phyloP scores from a whole-genome alignment of 2,329 filamentous ascomycete species.

The Scopulariopsis brevicaulis region DNA sequence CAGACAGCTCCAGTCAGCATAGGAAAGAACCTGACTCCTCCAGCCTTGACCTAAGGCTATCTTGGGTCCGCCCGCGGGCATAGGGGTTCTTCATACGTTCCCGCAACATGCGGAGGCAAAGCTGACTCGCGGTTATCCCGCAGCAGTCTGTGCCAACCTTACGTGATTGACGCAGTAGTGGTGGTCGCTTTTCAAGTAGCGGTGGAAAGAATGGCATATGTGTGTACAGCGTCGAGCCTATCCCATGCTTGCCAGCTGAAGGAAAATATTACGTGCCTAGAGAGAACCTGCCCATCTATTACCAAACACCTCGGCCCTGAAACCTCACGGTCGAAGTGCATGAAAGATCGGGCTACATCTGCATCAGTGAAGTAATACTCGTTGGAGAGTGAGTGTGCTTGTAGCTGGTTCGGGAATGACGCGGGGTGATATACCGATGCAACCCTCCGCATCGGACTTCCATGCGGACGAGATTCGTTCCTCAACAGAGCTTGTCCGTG shows the following conservation, averaged over 20 bases:
- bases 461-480: no score
- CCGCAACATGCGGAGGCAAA: no score
- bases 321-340: constrained; percentile 33
- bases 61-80: no score
- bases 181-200: neutral
- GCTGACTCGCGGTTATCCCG: no score
- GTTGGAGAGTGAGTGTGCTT: neutral
- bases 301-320: constrained; percentile 42
- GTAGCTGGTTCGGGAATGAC: neutral
- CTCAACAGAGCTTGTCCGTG: no score
- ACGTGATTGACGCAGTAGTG: neutral
- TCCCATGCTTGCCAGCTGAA: constrained; percentile 42
- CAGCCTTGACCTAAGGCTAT: no score
- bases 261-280: constrained; percentile 43
- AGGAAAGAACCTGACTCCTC: no score
- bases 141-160: neutral
- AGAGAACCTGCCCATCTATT: constrained; percentile 35
- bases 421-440: neutral
- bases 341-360: constrained; percentile 40
- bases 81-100: no score
- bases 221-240: constrained; percentile 47
- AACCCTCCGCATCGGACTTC: no score
- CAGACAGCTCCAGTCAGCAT: no score
- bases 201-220: constrained; percentile 32
- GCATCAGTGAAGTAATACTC: neutral